Base-by-base conservation (phyloP, 2,329 filamentous ascomycete genomes). In the Ustulina deusta region DNA sequence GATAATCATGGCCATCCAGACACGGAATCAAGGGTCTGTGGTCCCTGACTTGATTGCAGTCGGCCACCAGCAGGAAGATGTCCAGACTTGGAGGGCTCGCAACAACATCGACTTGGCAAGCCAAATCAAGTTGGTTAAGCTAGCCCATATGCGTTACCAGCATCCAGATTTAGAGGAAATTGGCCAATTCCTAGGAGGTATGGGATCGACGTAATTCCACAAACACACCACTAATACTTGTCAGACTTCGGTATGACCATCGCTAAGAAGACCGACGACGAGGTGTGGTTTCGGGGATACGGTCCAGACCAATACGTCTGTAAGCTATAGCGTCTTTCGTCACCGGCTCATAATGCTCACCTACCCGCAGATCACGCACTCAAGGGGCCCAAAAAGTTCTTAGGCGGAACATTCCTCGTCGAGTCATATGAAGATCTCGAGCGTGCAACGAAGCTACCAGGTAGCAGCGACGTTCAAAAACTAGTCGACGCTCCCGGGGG, bases 141-240 rank as follows among this genome's bases (percentile, higher is more conserved):
- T 69, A 61, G 25, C 67, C n/a, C 64, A 69, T 42, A 69, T 69
- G 67, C 67, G 67, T 10, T 69, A 69, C n/a, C 67, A 69, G 20
- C 67, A 69, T 48, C 67, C 67, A 17, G 67, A 69, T 38, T 46
- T 69, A 20, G 67, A 65, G 6, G 42, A 67, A 60, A 69, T 69
- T 25, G 29, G 15, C 20, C 61, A 51, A 51, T 69, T 69, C 32
- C 46, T 69, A 2, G 64, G 38, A 58, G 67, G 64, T 67, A 67
- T 40, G 64, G 13, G 13, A 46, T 36, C 55, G 6, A 32, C 32
- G 10, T 20, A 29, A 13, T 61, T 22, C 3, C 15, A n/a, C 15
- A 32, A 17, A 25, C 38, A 17, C 32, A 40, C 40, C 27, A 46
- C 67, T 67, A 42, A 67, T 54, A 48, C 9, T 42, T 17, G 9